These are phyloP conservation scores for Carex littledalei DNA, from an alignment of 176 grass and related monocot genomes.

Conservation along the genomic window DNA sequence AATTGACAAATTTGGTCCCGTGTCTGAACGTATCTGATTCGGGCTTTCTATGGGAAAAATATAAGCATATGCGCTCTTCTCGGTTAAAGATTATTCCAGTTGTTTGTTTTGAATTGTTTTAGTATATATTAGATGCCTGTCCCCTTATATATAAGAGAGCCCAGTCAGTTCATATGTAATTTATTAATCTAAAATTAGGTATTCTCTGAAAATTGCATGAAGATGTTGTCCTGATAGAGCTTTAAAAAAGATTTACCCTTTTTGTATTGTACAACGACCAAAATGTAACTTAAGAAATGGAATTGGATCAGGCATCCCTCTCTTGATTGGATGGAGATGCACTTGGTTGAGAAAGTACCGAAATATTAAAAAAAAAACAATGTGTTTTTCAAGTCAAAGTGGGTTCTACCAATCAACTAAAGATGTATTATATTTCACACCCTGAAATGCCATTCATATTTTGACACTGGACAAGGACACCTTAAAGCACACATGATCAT, in stretches of 20 bases:
- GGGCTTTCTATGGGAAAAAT: neutral
- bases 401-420: neutral
- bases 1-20: no score
- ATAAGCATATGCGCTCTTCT: neutral
- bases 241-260: neutral
- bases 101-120: neutral
- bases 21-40: neutral
- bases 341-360: neutral
- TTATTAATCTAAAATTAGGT: neutral
- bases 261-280: neutral
- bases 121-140: neutral
- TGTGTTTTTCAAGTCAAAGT: neutral
- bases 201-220: neutral
- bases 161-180: neutral
- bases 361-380: neutral
- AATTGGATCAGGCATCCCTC: conserved; percentile 62
- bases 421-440: conserved; percentile 6
- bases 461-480: conserved; percentile 12
- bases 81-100: neutral
- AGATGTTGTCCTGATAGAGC: neutral
- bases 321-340: conserved; percentile 28
- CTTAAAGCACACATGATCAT: neutral
- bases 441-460: conserved; percentile 1
- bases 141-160: neutral
- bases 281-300: conserved; percentile 6